phyloP scores from a whole-genome alignment of 805 yeast species.

The Monosporozyma servazzii region DNA sequence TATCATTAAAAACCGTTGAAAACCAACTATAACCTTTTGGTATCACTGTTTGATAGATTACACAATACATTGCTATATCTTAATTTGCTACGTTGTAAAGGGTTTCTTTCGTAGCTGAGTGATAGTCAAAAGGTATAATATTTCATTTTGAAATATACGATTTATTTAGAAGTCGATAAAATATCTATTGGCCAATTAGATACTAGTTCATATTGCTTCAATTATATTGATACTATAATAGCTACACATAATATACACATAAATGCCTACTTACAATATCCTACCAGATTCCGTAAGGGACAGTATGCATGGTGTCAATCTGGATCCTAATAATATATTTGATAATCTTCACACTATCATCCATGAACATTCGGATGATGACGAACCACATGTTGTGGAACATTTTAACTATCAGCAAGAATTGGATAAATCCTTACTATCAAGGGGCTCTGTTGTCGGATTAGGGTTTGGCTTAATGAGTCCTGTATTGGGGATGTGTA shows the following conservation, averaged over 20 bases:
- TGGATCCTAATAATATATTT: conserved; percentile 15
- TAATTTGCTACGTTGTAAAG: background rate
- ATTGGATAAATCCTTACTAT: conserved; percentile 50
- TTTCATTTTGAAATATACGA: background rate
- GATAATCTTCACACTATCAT: conserved; percentile 25
- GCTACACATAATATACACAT: background rate
- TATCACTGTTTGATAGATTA: background rate
- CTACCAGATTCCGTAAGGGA: conserved; percentile 19
- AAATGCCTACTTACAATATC: conserved; percentile 19
- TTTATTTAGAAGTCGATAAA: background rate
- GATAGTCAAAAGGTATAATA: background rate
- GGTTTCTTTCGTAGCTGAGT: background rate
- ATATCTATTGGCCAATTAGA: background rate
- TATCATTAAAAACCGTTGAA: background rate
- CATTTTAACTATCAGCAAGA: conserved; percentile 70
- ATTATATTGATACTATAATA: background rate
- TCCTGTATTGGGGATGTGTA: conserved; percentile 69
- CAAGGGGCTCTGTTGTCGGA: conserved; percentile 64
- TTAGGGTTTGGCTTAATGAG: conserved; percentile 76
- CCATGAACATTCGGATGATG: conserved; percentile 35
- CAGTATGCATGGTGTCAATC: conserved; percentile 14
- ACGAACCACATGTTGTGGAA: conserved; percentile 48
- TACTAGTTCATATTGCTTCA: no score
- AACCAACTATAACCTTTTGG: background rate
- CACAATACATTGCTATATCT: background rate